These are phyloP conservation scores for Dioszegia aurantiaca DNA, from an alignment of 768 basidiomycete species.

Conservation along the genomic window DNA sequence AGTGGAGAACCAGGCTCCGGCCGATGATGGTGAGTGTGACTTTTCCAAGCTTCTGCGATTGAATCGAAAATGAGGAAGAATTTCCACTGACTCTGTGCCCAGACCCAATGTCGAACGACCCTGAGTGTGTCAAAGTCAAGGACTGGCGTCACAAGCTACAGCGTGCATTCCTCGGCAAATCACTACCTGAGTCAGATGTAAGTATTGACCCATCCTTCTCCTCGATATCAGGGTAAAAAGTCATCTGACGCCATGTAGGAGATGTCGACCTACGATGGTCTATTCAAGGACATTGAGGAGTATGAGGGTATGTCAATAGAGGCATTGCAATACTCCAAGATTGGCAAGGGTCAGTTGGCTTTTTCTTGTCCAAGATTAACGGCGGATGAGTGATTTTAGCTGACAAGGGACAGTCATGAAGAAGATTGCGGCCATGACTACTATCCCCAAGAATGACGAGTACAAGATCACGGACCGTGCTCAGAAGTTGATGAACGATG, in stretches of 20 bases:
- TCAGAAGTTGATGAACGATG: conserved; percentile 64
- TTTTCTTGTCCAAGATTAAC: no score
- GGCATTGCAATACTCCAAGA: conserved; percentile 70
- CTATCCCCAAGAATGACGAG: conserved; percentile 65
- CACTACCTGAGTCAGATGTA: conserved; percentile 63
- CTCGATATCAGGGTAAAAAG: no score
- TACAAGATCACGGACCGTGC: conserved; percentile 71
- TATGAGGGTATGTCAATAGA: conserved; percentile 75
- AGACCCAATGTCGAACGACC: conserved; percentile 60
- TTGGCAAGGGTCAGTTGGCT: conserved; percentile 48
- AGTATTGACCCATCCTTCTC: neutral
- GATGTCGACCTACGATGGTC: conserved; percentile 67
- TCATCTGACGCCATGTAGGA: no score
- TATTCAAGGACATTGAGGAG: conserved; percentile 73
- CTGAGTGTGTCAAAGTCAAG: conserved; percentile 70
- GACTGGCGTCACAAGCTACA: conserved; percentile 92
- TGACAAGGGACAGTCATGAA: conserved; percentile 66
- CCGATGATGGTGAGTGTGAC: conserved; percentile 58
- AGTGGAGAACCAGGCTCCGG: conserved; percentile 61
- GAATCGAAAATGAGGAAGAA: conserved; percentile 2
- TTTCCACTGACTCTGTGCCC: conserved; percentile 20
- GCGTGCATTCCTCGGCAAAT: conserved; percentile 70
- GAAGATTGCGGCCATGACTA: conserved; percentile 64
- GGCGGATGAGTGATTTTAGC: neutral
- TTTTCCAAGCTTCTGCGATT: conserved; percentile 7